Percentiles rank a stretch among this genome's conserved stretches.
Conservation (phyloP, 345 rosid species). For the Lenwebbia sp. region DNA sequence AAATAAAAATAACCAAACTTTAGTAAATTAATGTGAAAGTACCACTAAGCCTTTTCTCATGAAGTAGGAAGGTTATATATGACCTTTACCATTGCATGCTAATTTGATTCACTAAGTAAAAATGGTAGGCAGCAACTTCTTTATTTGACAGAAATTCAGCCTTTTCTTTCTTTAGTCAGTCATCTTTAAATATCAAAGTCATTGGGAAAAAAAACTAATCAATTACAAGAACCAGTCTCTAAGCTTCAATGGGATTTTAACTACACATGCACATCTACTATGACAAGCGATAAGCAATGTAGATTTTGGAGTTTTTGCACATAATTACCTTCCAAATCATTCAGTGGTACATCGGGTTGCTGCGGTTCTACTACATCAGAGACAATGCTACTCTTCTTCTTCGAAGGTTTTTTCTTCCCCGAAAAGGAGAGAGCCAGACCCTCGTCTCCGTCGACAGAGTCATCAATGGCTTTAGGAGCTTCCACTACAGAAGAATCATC, state of each 20-base stretch:
- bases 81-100: background rate
- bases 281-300: background rate
- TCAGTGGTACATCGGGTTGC: constrained; percentile 11
- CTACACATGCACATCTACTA: background rate
- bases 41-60: background rate
- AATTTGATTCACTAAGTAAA: background rate
- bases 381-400: constrained; percentile 41
- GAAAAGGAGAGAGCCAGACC: constrained; percentile 23
- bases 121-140: background rate
- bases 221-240: background rate
- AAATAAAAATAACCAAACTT: background rate
- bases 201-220: background rate
- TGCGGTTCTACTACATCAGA: constrained; percentile 21
- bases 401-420: constrained; percentile 68
- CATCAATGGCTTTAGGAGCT: constrained; percentile 9
- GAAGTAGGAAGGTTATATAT: background rate
- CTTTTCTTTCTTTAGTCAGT: background rate
- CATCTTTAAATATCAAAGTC: background rate
- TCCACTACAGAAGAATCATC: constrained; percentile 22
- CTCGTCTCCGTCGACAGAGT: constrained; percentile 26
- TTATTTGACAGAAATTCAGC: background rate
- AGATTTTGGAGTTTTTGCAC: background rate
- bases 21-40: background rate
- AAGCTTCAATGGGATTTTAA: background rate
- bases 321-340: constrained; percentile 1